These are phyloP conservation scores for Naganishia friedmannii DNA, from an alignment of 768 basidiomycete genomes.

Conservation along the genomic window DNA sequence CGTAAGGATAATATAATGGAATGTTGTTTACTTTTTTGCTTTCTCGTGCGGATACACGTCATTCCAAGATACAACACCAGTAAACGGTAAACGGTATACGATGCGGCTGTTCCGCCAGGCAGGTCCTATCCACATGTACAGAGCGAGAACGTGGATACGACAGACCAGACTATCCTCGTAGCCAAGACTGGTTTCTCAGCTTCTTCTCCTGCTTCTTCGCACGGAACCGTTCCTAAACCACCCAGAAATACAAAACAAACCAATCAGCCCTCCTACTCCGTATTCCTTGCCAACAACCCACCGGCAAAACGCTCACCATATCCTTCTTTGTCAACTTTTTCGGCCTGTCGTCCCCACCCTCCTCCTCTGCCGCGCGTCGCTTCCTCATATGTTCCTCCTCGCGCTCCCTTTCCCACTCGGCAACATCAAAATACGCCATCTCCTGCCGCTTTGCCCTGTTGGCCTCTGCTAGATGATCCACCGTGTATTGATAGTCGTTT, in stretches of 20 bases:
- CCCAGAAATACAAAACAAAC: neutral
- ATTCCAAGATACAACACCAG: neutral
- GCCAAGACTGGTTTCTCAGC: conserved; percentile 44
- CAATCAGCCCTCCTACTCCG: neutral
- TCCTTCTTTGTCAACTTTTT: conserved; percentile 48
- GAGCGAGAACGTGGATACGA: too few relatives aligned
- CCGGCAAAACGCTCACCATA: conserved; percentile 43
- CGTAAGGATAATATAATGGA: neutral
- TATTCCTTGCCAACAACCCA: too few relatives aligned
- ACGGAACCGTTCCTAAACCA: conserved; percentile 46
- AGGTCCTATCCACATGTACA: too few relatives aligned
- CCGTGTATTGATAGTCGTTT: conserved; percentile 40
- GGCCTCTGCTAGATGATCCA: conserved; percentile 47
- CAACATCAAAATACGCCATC: conserved; percentile 49
- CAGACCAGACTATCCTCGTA: conserved; percentile 46
- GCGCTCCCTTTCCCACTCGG: conserved; percentile 45
- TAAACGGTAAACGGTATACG: too few relatives aligned
- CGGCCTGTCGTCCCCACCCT: conserved; percentile 14
- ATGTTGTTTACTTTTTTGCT: neutral
- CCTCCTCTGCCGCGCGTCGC: conserved; percentile 28
- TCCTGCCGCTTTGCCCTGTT: conserved; percentile 47
- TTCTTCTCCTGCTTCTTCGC: conserved; percentile 47
- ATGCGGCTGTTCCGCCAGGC: too few relatives aligned
- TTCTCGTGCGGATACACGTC: neutral
- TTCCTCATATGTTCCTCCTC: conserved; percentile 39